phyloP scores from a whole-genome alignment of 2,329 filamentous ascomycete species.

The Blumeria graminis region DNA sequence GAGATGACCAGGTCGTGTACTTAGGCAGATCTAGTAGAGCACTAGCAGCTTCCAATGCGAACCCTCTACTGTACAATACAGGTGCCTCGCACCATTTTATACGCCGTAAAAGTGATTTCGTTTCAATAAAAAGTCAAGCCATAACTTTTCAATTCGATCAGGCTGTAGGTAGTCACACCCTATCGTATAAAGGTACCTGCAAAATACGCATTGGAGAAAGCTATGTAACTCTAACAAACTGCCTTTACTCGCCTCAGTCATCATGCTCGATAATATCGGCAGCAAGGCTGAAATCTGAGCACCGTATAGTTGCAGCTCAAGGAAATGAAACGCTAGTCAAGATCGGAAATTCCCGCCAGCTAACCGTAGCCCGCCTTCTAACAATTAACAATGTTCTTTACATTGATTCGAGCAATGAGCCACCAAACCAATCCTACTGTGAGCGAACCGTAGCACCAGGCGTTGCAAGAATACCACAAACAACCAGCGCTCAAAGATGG shows the following conservation, averaged over 20 bases:
- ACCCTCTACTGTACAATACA: not conserved
- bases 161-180: not conserved
- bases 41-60: too few relatives aligned
- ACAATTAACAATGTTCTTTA: not conserved
- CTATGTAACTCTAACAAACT: not conserved
- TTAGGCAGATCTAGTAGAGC: too few relatives aligned
- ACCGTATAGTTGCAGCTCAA: not conserved
- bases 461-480: not conserved
- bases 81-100: not conserved
- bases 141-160: not conserved
- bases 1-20: not conserved
- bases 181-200: not conserved
- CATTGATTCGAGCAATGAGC: not conserved
- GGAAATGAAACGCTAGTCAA: not conserved
- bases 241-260: not conserved
- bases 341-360: too few relatives aligned
- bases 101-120: not conserved
- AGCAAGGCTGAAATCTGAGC: not conserved
- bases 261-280: not conserved
- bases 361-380: not conserved
- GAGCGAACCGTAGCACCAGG: not conserved
- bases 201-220: not conserved
- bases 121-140: not conserved
- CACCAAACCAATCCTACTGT: not conserved
- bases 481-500: not conserved